These are phyloP conservation scores for Fusarium buxicola DNA, from an alignment of 2,329 filamentous ascomycete species.

Conservation along the genomic window DNA sequence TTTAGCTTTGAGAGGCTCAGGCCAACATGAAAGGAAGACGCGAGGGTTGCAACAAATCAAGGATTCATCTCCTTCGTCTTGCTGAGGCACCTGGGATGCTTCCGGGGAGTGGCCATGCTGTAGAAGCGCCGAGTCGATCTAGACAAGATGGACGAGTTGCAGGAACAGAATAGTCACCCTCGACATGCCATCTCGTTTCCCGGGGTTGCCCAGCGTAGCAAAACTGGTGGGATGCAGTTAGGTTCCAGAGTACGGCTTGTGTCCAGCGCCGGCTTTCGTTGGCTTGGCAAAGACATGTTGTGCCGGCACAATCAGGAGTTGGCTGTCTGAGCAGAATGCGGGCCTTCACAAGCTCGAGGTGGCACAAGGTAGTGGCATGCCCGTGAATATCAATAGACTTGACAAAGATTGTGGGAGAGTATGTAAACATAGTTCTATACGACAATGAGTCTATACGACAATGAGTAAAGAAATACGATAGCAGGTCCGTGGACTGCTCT, in stretches of 20 bases:
- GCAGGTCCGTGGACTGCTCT: not conserved
- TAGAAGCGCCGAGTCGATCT: too few species aligned
- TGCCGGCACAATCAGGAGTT: not conserved
- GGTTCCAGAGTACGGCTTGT: not conserved
- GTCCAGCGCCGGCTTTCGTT: not conserved
- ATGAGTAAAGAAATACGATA: not conserved
- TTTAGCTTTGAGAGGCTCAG: slow-evolving; percentile 50
- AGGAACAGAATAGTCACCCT: too few species aligned
- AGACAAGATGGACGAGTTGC: too few species aligned
- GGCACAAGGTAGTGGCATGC: not conserved
- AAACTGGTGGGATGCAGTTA: too few species aligned
- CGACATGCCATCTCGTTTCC: too few species aligned
- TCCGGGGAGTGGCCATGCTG: too few species aligned
- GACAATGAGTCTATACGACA: not conserved
- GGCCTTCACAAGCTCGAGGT: not conserved
- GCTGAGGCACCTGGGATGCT: not conserved
- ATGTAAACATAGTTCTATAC: not conserved
- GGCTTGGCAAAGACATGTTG: too few species aligned
- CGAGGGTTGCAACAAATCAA: not conserved
- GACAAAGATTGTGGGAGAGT: not conserved
- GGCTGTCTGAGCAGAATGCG: not conserved
- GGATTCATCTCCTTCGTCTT: not conserved
- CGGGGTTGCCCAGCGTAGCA: too few species aligned
- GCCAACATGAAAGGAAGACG: not conserved
- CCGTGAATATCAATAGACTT: not conserved